Base-by-base conservation (phyloP, 1,284 basidiomycete genomes). In the Thelephora terrestris region DNA sequence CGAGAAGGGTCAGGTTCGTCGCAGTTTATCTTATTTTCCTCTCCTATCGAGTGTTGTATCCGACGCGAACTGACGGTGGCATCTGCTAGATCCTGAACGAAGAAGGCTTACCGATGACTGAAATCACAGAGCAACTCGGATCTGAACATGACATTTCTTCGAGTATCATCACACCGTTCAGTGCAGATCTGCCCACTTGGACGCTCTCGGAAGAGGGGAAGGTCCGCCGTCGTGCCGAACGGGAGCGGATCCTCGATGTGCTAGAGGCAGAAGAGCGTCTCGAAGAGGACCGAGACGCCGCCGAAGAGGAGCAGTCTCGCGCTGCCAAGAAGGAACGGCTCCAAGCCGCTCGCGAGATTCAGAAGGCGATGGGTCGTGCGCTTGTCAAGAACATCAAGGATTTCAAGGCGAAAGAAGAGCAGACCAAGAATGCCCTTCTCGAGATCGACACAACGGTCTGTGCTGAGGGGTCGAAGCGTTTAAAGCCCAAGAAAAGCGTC, bases 321-420 rank as follows among this genome's bases (percentile, higher is more conserved):
- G 66, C 71, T 16, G 59, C 76, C 38, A 73, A 69, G 55, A 75
- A 70, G 55, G 67, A 74, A 27, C 76, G 70, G 55, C 53, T 79
- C 32, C 75, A 75, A 51, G 71, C 70, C 34, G 69, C 74, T 3
- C 74, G 72, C 49, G 79, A 79, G 50, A 66, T 85, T 58, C 82
- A 85, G 60, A 84, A 78, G 67, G 84, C 78, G 64, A 85, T 88
- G 81, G 85, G 83, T 2, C 78, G 73, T 54, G 79, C 82, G 0
- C 66, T 88, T 36, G 53, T 87, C 36, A 62, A 63, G 46, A 74
- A 72, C 50, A 57, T 75, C 43, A 64, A 68, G 3, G 63, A 71
- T 40, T 62, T 67, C n/a, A 66, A 65, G 18, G 68, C 70, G 50
- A 57, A 62, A 44, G 71, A 67, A 40, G 68, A 69, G 42, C 53